Evolutionary conservation across 768 basidiomycete genomes (phyloP).

Genomic region (Pleurotus djamor): DNA sequence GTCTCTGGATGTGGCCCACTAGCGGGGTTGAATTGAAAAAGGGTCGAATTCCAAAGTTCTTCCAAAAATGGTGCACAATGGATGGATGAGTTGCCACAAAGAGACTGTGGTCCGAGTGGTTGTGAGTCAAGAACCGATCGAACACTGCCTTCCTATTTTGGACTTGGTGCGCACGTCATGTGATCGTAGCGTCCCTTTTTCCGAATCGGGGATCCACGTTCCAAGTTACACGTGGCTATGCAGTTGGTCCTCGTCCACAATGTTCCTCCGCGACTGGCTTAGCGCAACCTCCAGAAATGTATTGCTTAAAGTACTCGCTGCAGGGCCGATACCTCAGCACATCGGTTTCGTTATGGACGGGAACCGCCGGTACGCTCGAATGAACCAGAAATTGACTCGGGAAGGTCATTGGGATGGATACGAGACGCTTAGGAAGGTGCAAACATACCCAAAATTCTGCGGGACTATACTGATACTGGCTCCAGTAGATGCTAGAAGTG

Average conservation of each 20-base stretch:
- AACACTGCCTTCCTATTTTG: no score
- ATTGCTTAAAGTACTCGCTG: constrained; percentile 64
- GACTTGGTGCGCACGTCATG: no score
- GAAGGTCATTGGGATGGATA: constrained; percentile 90
- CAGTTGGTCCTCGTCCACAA: neutral
- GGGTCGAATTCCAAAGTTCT: no score
- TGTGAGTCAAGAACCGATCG: no score
- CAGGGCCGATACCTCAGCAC: constrained; percentile 87
- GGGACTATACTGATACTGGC: neutral
- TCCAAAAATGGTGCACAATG: no score
- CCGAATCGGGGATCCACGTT: no score
- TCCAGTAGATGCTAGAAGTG: constrained; percentile 73
- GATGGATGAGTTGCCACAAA: no score
- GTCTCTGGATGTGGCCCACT: no score
- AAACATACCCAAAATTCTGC: constrained; percentile 18
- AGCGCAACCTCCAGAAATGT: constrained; percentile 35
- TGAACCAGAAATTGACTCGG: constrained; percentile 56
- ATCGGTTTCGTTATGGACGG: constrained; percentile 98
- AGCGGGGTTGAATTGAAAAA: no score
- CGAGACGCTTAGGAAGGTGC: constrained; percentile 71
- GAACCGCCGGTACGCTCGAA: constrained; percentile 86
- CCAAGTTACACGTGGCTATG: no score
- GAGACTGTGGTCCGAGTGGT: no score
- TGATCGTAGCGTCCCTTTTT: no score
- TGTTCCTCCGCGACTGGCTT: constrained; percentile 23